Evolutionary conservation across 805 yeast species (phyloP), one percentile per base, ranked within the genome.

Genomic region (Starmerella asiatica): DNA sequence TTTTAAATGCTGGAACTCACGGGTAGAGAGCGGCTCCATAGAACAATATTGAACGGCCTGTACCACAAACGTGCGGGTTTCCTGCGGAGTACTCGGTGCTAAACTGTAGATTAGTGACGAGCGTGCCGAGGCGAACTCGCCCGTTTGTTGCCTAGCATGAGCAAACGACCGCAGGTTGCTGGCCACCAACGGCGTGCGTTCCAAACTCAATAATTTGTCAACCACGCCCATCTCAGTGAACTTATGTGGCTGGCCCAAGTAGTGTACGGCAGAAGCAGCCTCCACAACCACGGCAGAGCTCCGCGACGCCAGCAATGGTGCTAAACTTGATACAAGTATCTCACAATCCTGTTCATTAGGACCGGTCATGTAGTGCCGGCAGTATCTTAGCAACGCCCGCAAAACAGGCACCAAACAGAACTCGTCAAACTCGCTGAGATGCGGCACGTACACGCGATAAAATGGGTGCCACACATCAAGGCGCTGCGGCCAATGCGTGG

Each of bases 381-480:
- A 64, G 56, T 91, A 91, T 37, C 73, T 71, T 0, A 77, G 70
- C 36, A 86, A 61, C 4, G 81, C 49, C 35, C 80, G 81, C 17
- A 83, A 60, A 14, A 76, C 56, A 9, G 63, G 53, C 0, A 68
- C 57, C 52, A 80, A 85, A 7, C 83, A 61, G 79, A 85, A 82
- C 38, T 76, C 78, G 43, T 85, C 93, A 39, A 88, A 64, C 1
- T 68, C 64, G 0, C 53, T 47, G 12, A 65, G 21, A 73, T 46
- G 24, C 66, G 57, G 41, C 43, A 83, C 74, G 36, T 69, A 68
- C 17, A 75, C 67, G 23, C 80, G 68, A 54, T 69, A 80, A 49
- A 75, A 73, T 2, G 78, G 73, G 55, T 91, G 97, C 2, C 88
- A 57, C 26, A 80, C 57, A 2, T 72, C 79, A 57, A 79, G 68